Evolutionary conservation across 139 green algal species (phyloP).

Genomic region (Penium margaritaceum): DNA sequence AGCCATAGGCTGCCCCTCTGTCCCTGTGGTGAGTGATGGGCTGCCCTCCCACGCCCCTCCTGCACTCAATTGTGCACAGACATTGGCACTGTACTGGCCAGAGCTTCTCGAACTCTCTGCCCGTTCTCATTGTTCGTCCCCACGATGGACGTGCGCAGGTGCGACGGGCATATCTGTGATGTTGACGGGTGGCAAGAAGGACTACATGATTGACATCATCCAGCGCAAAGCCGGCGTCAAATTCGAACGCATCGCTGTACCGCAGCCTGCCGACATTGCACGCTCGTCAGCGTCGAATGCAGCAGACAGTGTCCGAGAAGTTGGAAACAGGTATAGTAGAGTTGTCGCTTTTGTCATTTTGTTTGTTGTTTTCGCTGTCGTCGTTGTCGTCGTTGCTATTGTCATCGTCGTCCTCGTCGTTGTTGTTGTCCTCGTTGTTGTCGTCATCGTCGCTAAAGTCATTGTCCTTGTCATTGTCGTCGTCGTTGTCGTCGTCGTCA

Average conservation of each 20-base stretch:
- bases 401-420: too few relatives aligned
- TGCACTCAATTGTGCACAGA: not conserved
- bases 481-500: too few relatives aligned
- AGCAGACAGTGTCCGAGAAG: not conserved
- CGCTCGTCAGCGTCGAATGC: slow-evolving; percentile 51
- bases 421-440: too few relatives aligned
- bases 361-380: not conserved
- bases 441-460: too few relatives aligned
- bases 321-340: not conserved
- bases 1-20: not conserved
- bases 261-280: slow-evolving; percentile 84
- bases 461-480: too few relatives aligned
- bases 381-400: too few relatives aligned
- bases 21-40: not conserved
- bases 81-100: not conserved
- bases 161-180: slow-evolving; percentile 75
- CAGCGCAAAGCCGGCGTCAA: slow-evolving; percentile 68
- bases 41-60: not conserved
- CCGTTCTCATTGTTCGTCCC: too few relatives aligned
- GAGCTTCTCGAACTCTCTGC: not conserved
- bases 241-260: slow-evolving; percentile 80
- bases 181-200: slow-evolving; percentile 68
- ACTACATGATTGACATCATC: slow-evolving; percentile 75
- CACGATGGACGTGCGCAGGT: too few relatives aligned
- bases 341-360: not conserved